Evolutionary conservation across 345 rosid genomes (phyloP).

Genomic region (Aegle marmelos): DNA sequence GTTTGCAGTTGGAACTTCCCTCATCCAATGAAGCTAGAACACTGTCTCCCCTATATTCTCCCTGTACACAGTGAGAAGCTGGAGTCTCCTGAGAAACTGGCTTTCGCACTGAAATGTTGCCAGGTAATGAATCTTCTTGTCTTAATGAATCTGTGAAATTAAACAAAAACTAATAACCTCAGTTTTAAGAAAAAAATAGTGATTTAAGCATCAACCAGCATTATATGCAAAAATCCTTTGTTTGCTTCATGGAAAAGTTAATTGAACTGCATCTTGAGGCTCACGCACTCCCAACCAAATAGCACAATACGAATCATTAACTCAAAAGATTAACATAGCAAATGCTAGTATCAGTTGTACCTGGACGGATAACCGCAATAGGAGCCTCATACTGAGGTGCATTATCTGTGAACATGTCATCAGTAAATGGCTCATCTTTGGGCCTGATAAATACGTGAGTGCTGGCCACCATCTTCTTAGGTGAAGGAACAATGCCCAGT

Average conservation of each 20-base stretch:
- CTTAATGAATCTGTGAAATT: slow-evolving; percentile 30
- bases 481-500: slow-evolving; percentile 1
- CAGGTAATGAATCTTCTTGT: slow-evolving; percentile 23
- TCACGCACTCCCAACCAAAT: background rate
- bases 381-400: slow-evolving; percentile 39
- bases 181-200: background rate
- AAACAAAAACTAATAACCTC: slow-evolving; percentile 9
- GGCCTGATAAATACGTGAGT: slow-evolving; percentile 29
- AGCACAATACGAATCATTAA: background rate
- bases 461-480: slow-evolving; percentile 17
- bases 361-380: slow-evolving; percentile 47
- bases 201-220: background rate
- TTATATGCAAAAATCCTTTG: background rate
- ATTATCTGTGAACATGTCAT: slow-evolving; percentile 38
- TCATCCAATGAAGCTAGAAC: slow-evolving; percentile 23
- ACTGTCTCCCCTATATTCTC: slow-evolving; percentile 21
- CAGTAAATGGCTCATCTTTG: slow-evolving; percentile 58
- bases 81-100: slow-evolving; percentile 28
- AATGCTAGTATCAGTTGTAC: slow-evolving; percentile 22
- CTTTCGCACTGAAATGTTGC: slow-evolving; percentile 22
- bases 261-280: background rate
- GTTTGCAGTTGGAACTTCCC: slow-evolving; percentile 16
- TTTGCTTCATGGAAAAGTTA: background rate
- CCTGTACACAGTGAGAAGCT: slow-evolving; percentile 21
- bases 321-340: background rate